Evolutionary conservation across 257 asterid species (phyloP), one percentile per base, ranked within the genome.

Genomic region (Solanum paucissectum): DNA sequence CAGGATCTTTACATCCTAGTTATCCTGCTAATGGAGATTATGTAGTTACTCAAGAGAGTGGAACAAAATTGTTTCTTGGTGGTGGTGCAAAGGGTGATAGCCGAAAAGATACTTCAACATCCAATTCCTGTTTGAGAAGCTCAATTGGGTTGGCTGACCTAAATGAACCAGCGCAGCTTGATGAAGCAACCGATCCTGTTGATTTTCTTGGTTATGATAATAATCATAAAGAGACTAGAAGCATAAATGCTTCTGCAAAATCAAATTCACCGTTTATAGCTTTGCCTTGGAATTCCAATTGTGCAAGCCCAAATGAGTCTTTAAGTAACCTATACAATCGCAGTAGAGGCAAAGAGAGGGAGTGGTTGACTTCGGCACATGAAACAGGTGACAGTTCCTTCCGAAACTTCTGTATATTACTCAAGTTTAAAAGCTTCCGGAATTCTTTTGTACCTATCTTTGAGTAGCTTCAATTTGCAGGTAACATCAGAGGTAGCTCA

Each of bases 111-210:
- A 90, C 89, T 68, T 91, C 91, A 13, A 76, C 93, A 79, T 92
- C 95, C 87, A 90, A 83, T 82, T 90, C 93, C 9, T 88, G 90
- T 90, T 88, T 88, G 71, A 92, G 90, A 88, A 89, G 93, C 88
- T 76, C 92, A 20, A 76, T 84, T 62, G 85, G 90, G 86, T 88
- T 95, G 92, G 98, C 98, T 75, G 98, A 97, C 94, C 93, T 95
- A 73, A 97, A 97, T 87, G 97, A 95, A 90, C 98, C 98, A 52
- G 44, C 94, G 90, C 92, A 88, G 87, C 85, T 89, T 72, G 96
- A 95, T 73, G 99, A 92, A 89, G 89, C 87, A 76, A 82, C 85
- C 92, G 92, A 77, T 89, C 86, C 95, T 52, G 87, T 92, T 89
- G 91, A 88, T 84, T 93, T 94, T 87, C 89, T 92, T 38, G 93